Evolutionary conservation across 371 early-diverging fungal species (phyloP), one percentile per base, ranked within the genome.

Genomic region (Mortierella sp.): DNA sequence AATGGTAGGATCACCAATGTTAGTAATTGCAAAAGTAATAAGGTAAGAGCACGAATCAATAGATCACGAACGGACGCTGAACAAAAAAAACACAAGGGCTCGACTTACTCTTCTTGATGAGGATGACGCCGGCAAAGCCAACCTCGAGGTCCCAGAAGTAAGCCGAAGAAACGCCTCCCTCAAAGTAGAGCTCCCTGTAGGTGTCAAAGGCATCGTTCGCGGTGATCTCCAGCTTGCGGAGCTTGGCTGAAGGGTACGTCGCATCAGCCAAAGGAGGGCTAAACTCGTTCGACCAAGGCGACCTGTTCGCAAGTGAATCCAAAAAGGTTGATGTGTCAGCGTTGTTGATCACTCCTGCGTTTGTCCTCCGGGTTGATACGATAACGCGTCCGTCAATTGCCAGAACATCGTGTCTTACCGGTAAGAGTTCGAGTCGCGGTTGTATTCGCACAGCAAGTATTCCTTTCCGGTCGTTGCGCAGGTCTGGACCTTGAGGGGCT

Each of bases 131-230:
- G n/a, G 97, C 97, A 90, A 99, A 98, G 45, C 95, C 96, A 52
- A 93, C 94, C 26, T 90, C 89, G 61, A 88, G 88, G 70, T 97
- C 96, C 97, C 97, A 97, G 85, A 96, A 90, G 86, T 99, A 99
- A 26, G 96, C 99, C 1, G 98, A 97, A 2, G 98, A 98, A 41
- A 97, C 93, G 47, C 99, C 98, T 70, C 98, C 98, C 79, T 96
- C 98, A 86, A 93, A 98, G 88, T 98, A 96, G 92, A 98, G 87
- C 79, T 98, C 98, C 39, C 97, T 92, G 87, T 99, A 99, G 48
- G 97, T 96, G 85, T 94, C 94, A 76, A 99, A 99, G 1, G 99
- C 98, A 40, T 97, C 97, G 87, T 99, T 99, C 61, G 97, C 97
- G 13, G 94, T 89, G 19, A 95, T 79, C 81, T 99, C 99, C 2